Evolutionary conservation across 345 rosid genomes (phyloP).

Genomic region (Sonneratia caseolaris): DNA sequence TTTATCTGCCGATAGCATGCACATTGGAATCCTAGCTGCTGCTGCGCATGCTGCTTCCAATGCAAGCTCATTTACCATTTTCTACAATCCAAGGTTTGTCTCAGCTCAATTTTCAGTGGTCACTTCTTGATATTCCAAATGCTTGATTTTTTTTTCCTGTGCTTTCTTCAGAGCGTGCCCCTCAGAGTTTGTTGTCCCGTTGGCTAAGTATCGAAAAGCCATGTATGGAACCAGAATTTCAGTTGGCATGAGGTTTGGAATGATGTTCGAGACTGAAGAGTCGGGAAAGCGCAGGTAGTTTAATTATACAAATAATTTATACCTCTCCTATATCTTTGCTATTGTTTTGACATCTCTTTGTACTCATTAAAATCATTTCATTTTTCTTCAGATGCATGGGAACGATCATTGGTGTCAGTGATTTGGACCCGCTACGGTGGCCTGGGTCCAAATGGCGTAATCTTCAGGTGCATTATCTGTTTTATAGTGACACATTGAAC

Average conservation of each 20-base stretch:
- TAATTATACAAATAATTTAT: neutral
- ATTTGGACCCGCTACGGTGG: conserved; percentile 90
- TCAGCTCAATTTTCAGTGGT: neutral
- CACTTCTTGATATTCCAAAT: neutral
- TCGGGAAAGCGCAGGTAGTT: conserved; percentile 80
- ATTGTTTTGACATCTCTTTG: neutral
- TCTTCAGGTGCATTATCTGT: conserved; percentile 45
- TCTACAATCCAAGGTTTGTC: conserved; percentile 88
- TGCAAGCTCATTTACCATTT: conserved; percentile 75
- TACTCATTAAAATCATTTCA: neutral
- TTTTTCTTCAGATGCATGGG: conserved; percentile 78
- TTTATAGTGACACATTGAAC: neutral
- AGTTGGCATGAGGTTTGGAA: conserved; percentile 95
- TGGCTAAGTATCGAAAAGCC: conserved; percentile 70
- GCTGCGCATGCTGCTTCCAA: conserved; percentile 95
- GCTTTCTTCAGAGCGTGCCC: conserved; percentile 70
- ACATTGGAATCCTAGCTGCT: conserved; percentile 99
- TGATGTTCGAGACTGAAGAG: conserved; percentile 99
- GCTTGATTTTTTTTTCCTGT: neutral
- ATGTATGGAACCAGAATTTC: conserved; percentile 81
- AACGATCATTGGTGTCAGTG: conserved; percentile 73
- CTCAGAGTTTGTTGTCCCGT: conserved; percentile 83
- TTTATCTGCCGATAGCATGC: conserved; percentile 97
- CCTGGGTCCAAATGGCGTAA: conserved; percentile 99
- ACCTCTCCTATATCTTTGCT: neutral